Base-by-base conservation (phyloP, 495 filamentous ascomycete species). In the Bathelium albidoporum region DNA sequence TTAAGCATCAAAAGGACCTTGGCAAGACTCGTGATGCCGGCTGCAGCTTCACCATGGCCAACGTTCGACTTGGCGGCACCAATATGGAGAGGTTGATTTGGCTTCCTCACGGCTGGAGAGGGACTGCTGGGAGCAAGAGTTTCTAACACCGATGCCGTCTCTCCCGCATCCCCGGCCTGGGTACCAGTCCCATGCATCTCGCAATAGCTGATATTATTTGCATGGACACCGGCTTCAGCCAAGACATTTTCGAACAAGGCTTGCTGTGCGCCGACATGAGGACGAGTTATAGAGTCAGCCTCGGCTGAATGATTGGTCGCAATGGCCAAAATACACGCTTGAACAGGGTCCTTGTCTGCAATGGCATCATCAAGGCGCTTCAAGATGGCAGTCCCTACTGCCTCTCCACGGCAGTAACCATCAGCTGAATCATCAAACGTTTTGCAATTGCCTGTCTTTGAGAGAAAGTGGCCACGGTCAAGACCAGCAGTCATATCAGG, bases 281-380 rank as follows among this genome's bases (percentile, higher is more conserved):
- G 74, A 41, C 65, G 67, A 2, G 76, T 78, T 52, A 78, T 77
- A 10, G 74, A 76, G 2, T 64, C 69, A 34, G 76, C 65, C 45
- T 75, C 65, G 1, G 69, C 74, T 18, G 70, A 74, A 59, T 78
- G 78, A 55, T 80, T 82, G 0, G 75, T 81, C 0, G 32, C 70
- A 0, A 73, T 70, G 0, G 59, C 68, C 1, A 73, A 58, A 36
- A 82, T 78, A 0, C 77, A 68, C n/a, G 69, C 80, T 1, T 74
- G 62, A 55, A 82, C 79, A 4, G 71, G 72, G 62, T 82, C 79
- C 22, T 75, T 75, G 12, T 82, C 79, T 16, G 74, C 74, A 2
- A 73, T 45, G 2, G 80, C 80, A 69, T 82, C 79, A 12, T 76
- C 72, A 0, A 81, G 62, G 9, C 78, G 66, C 61, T 82, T 82